Percentiles rank a stretch among this genome's conserved stretches.
These are phyloP conservation scores for Saccharomyces paradoxus DNA, from an alignment of 805 yeast species.

Conservation along the genomic window DNA sequence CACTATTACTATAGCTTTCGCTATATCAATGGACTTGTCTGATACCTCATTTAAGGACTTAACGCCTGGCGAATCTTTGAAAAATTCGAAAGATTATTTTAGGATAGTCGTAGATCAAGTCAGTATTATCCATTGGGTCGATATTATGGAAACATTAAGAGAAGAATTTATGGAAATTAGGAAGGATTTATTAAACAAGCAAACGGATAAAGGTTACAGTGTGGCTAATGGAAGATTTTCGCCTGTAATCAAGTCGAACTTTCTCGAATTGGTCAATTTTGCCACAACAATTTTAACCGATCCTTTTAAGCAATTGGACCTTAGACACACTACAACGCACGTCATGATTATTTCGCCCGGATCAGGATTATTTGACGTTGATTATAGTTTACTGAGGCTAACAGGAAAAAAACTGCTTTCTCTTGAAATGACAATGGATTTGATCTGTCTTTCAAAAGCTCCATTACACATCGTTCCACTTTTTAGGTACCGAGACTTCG, in stretches of 20 bases:
- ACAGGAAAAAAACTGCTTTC: conserved; percentile 70
- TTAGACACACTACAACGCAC: conserved; percentile 87
- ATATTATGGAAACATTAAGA: conserved; percentile 80
- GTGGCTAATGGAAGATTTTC: conserved; percentile 54
- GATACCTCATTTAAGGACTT: conserved; percentile 47
- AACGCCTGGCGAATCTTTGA: conserved; percentile 63
- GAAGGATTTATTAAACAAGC: conserved; percentile 52
- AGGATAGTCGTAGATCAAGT: conserved; percentile 94
- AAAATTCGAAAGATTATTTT: conserved; percentile 68
- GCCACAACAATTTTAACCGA: conserved; percentile 72
- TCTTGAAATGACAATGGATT: conserved; percentile 79
- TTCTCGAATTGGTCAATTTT: conserved; percentile 78
- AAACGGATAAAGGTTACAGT: conserved; percentile 28
- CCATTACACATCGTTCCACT: conserved; percentile 90
- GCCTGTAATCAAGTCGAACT: conserved; percentile 84
- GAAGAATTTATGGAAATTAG: conserved; percentile 78
- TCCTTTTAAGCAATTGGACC: conserved; percentile 74
- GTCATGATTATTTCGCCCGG: conserved; percentile 85
- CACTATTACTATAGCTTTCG: conserved; percentile 82
- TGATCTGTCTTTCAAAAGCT: conserved; percentile 80
- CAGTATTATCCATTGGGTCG: conserved; percentile 79
- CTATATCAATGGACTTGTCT: conserved; percentile 56
- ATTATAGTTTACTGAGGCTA: conserved; percentile 61
- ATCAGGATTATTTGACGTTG: conserved; percentile 88
- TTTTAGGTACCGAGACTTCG: conserved; percentile 57